Evolutionary conservation across 1,139 yeast genomes (phyloP).

Genomic region (Pichia sp.): DNA sequence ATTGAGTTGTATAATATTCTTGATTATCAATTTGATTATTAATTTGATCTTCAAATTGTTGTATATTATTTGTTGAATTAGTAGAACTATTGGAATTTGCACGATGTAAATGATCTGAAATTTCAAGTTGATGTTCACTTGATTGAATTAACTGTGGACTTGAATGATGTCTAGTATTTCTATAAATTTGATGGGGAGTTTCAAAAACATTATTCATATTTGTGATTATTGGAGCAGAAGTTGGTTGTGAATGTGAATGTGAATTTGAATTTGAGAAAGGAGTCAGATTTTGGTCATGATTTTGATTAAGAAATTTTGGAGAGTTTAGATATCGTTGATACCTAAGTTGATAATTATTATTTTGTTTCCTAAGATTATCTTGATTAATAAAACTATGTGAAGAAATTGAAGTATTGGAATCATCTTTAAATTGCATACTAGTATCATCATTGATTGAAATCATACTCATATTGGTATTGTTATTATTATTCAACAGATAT

Average conservation of each 20-base stretch:
- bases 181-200: conserved; percentile 1
- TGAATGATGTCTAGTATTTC: conserved; percentile 6
- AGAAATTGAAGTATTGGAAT: conserved; percentile 37
- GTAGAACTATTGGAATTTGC: no score
- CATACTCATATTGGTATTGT: conserved; percentile 16
- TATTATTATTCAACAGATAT: conserved; percentile 15
- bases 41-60: background rate
- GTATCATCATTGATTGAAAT: conserved; percentile 30
- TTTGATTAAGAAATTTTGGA: background rate
- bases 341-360: background rate
- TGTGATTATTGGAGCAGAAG: background rate
- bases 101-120: background rate
- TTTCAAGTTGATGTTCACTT: background rate
- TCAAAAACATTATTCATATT: background rate
- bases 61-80: no score
- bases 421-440: conserved; percentile 28
- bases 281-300: no score
- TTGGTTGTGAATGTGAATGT: background rate
- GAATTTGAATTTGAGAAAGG: background rate
- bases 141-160: conserved; percentile 6
- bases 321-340: background rate
- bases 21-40: conserved; percentile 3
- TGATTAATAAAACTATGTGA: conserved; percentile 21
- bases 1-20: conserved; percentile 44
- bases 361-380: conserved; percentile 2